These are phyloP conservation scores for Ustilago sp. DNA, from an alignment of 1,284 basidiomycete species.

Conservation along the genomic window DNA sequence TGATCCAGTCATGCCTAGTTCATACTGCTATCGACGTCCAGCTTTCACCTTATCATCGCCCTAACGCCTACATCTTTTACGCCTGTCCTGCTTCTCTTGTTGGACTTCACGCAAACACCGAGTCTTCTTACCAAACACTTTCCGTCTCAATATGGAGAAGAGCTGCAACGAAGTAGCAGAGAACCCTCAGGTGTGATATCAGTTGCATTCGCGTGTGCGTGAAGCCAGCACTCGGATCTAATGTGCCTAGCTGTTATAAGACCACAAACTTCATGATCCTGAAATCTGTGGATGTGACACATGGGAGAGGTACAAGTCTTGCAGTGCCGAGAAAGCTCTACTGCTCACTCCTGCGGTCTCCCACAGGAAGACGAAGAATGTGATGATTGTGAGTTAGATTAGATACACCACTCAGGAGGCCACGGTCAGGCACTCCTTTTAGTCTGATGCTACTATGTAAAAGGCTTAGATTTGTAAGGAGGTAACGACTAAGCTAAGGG, in stretches of 20 bases:
- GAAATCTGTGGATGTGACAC: not conserved
- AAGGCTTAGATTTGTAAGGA: no score
- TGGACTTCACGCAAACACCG: constrained; percentile 29
- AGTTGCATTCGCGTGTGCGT: no score
- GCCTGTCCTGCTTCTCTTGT: constrained; percentile 17
- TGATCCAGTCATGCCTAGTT: constrained; percentile 22
- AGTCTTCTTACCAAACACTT: constrained; percentile 3
- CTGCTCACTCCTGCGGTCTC: no score
- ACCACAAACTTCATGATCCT: not conserved
- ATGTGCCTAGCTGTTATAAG: not conserved
- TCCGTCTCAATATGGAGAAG: not conserved
- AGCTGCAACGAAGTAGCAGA: not conserved
- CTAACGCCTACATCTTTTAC: constrained; percentile 9
- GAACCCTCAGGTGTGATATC: no score
- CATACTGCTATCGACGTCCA: constrained; percentile 23
- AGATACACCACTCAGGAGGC: no score
- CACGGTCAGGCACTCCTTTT: no score
- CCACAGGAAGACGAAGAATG: not conserved
- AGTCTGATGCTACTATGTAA: no score
- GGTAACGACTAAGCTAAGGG: no score
- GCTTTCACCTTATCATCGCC: not conserved
- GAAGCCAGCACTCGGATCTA: not conserved
- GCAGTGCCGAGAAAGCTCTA: not conserved
- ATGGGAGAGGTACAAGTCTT: not conserved
- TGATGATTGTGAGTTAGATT: not conserved